A percentile compares a stretch with the other conserved stretches of the same genome.
Evolutionary conservation across 768 basidiomycete species (phyloP).

Genomic region (Hericium erinaceus): DNA sequence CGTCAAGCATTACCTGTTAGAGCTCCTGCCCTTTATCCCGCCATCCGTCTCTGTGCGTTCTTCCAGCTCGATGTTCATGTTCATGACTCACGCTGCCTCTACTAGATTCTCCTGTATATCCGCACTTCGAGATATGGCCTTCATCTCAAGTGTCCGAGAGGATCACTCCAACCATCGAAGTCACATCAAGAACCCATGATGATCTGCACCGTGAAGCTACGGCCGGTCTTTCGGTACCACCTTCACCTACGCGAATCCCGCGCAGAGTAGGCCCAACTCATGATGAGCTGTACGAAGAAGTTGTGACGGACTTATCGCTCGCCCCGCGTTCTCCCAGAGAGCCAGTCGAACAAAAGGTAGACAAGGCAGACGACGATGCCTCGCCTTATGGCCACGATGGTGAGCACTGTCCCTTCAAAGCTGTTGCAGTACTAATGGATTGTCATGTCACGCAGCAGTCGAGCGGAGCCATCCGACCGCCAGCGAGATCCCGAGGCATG

Average conservation of each 20-base stretch:
- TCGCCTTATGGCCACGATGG: too few relatives aligned
- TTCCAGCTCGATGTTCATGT: neutral
- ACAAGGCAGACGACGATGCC: too few relatives aligned
- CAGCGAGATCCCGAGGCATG: too few relatives aligned
- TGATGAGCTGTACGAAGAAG: neutral
- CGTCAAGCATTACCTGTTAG: neutral
- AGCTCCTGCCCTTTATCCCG: slow-evolving; percentile 14
- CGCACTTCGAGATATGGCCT: slow-evolving; percentile 18
- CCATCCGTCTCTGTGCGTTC: slow-evolving; percentile 17
- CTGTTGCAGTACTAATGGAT: too few relatives aligned
- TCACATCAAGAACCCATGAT: neutral
- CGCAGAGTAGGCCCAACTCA: neutral
- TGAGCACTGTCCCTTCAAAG: too few relatives aligned
- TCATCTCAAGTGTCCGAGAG: neutral
- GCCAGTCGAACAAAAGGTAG: neutral
- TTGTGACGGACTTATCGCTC: neutral
- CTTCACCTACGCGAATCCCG: too few relatives aligned
- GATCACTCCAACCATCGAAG: too few relatives aligned
- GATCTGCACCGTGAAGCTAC: neutral
- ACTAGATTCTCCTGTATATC: slow-evolving; percentile 19
- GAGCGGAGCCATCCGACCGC: too few relatives aligned
- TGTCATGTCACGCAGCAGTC: too few relatives aligned
- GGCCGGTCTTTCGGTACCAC: too few relatives aligned
- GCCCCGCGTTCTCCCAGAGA: neutral
- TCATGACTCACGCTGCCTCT: neutral